Evolutionary conservation across 2,329 filamentous ascomycete genomes (phyloP), one percentile per base, ranked within the genome.

Genomic region (Neofusicoccum parvum): DNA sequence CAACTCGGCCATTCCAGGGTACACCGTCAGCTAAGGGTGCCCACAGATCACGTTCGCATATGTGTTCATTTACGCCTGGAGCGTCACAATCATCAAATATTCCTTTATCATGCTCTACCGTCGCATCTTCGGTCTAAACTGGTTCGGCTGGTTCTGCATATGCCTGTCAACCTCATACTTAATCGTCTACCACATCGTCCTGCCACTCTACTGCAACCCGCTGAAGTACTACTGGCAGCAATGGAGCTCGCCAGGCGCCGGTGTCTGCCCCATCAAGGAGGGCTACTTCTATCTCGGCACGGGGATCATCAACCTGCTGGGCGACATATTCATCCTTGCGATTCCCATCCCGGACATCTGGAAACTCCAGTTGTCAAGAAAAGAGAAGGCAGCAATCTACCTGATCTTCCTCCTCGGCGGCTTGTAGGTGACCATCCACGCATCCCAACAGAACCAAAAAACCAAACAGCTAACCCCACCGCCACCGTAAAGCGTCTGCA

Each of bases 21-120:
- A 32, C 27, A 5, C 6, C 27, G 5, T 32, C 27, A 32, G 27
- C 27, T 32, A 7, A 32, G 27, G 27, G 63, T 56, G 17, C 10
- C 12, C 43, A 9, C n/a, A 73, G 71, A 73, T 72, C 34, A 72
- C 71, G 0, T 73, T 72, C 17, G 69, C 67, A 2, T 73, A 72
- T 43, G 70, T 72, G 3, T 72, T 69, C 65, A 71, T 73, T 46
- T 72, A 73, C 48, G 68, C 70, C 2, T 73, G 71, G 70, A 72
- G 71, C 45, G 67, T 73, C 0, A 72, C 68, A 45, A 65, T 72
- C 6, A 73, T 73, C 64, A 73, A 73, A 46, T 70, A 69, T 53
- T 72, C 71, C 0, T 72, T 73, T n/a, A 66, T 73, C 12, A 69
- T 70, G 5, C 53, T 73, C 12, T 73, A 73, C 41, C 68, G 67